Base-by-base conservation (phyloP, 495 filamentous ascomycete genomes). In the Aspergillus diversus region DNA sequence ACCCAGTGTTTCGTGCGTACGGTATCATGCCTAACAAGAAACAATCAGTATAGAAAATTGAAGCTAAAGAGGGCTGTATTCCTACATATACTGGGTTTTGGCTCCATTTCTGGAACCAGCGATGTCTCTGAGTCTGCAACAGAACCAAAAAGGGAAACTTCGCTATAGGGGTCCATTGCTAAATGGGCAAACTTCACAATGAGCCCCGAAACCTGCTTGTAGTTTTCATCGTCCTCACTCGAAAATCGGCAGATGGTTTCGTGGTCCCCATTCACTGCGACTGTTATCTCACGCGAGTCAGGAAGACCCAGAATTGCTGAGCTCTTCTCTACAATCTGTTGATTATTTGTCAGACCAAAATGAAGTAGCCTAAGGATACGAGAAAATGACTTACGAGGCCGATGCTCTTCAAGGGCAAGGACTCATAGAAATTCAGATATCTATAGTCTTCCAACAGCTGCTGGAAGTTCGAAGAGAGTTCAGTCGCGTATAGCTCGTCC, bases 401-500 rank as follows among this genome's bases (percentile, higher is more conserved):
- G 17, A 65, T 48, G 17, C 47, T 61, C 33, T 56, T 61, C 17
- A 65, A 55, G 6, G 63, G 70, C 33, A 60, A 54, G 7, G 72
- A 71, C 52, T 74, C 72, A 37, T 72, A 74, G 15, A 74, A 72
- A 57, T 54, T 71, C 12, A 74, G 51, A 50, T 70, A 64, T 33
- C 65, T 52, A 32, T 67, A 69, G 2, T 71, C 39, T 27, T 71
- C 69, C 15, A 71, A 62, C 9, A 68, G 51, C 33, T 73, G 67
- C 2, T 62, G 63, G 34, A 74, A 74, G 32, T 72, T 69, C 8
- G 63, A 55, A 0, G 61, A 62, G 15, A 72, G 67, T 2, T 43
- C 60, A 17, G 63, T 59, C n/a, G 66, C 39, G 32, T 66, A 68
- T 5, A 57, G 64, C 54, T 54, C 48, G n/a, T 63, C 60, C 16